Evolutionary conservation across 2,329 filamentous ascomycete species (phyloP), one percentile per base, ranked within the genome.

Genomic region (Alternaria brassicae): DNA sequence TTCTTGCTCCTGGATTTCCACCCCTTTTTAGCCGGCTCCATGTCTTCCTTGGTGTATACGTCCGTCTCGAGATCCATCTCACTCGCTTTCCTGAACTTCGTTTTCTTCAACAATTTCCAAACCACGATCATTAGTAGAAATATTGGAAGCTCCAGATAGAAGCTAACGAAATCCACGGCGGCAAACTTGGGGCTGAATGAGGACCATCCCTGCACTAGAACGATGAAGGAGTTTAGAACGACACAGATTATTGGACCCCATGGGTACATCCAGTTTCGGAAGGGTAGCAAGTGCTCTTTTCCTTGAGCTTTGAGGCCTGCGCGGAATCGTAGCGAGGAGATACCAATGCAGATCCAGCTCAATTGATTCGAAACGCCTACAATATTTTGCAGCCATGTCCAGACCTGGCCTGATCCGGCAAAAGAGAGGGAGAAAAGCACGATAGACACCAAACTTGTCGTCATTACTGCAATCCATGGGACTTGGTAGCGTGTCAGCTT

Each of bases 321-420:
- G 73, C 82, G 81, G 79, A 89, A 89, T 3, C 85, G 84, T 23
- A 89, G 75, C 67, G 84, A 86, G 5, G 87, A 82, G 53, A 88
- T 81, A 44, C 82, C 82, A 62, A 83, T 84, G 62, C 79, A 81
- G 48, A 83, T 80, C 84, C 84, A 86, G 32, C 80, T 82, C 40
- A 85, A 81, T 63, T 85, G 79, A 3, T 82, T 84, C 0, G 81
- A 82, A 0, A 82, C 80, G 50, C 82, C 90, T 17, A 87, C 88
- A 44, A 91, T 85, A 74, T 89, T 90, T 67, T 87, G 83, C 70
- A 92, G 88, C 87, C 89, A 91, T 88, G 39, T 83, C 73, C 55
- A 81, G 69, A 62, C 75, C 67, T 45, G 78, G 71, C 60, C 75
- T 65, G 66, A 75, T 75, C 56, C 78, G 71, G 55, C 80, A 70